Conservation (phyloP, 495 filamentous ascomycete genomes). For the Neurospora sp. region DNA sequence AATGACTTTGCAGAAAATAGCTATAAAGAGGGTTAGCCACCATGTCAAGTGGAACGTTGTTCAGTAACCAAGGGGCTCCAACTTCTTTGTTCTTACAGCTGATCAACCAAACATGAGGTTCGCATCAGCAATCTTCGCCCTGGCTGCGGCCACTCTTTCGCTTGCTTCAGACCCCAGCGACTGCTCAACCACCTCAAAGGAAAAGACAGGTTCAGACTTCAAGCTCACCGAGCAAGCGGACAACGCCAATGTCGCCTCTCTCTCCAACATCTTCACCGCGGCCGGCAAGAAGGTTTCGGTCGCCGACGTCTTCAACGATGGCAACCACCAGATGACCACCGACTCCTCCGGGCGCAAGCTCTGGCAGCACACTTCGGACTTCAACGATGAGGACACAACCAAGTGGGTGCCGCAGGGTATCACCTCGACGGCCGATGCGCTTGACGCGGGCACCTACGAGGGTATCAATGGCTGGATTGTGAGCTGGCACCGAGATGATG, state of each 20-base stretch:
- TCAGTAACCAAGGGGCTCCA: background rate
- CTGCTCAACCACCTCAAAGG: constrained; percentile 3
- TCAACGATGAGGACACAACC: constrained; percentile 23
- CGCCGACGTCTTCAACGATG: constrained; percentile 22
- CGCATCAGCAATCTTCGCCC: background rate
- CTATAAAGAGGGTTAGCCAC: background rate
- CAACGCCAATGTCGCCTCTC: constrained; percentile 12
- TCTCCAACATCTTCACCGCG: constrained; percentile 8
- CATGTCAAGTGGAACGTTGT: background rate
- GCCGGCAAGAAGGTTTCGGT: constrained; percentile 19
- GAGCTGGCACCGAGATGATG: constrained; percentile 28
- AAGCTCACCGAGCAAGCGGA: constrained; percentile 10
- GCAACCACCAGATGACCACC: constrained; percentile 26
- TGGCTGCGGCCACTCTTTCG: background rate
- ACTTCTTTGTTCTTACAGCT: background rate
- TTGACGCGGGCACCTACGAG: constrained; percentile 21
- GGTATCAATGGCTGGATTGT: constrained; percentile 26
- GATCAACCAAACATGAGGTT: background rate
- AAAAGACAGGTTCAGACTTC: constrained; percentile 3
- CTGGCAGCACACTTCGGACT: constrained; percentile 19
- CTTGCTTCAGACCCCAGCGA: constrained; percentile 4
- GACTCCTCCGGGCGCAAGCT: constrained; percentile 11
- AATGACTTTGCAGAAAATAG: background rate
- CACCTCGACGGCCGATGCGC: constrained; percentile 28
- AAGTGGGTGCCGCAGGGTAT: constrained; percentile 35